A percentile compares a stretch with the other conserved stretches of the same genome.
These are phyloP conservation scores for Phytophthora europaea DNA, from an alignment of 352 stramenopile species.

Conservation along the genomic window DNA sequence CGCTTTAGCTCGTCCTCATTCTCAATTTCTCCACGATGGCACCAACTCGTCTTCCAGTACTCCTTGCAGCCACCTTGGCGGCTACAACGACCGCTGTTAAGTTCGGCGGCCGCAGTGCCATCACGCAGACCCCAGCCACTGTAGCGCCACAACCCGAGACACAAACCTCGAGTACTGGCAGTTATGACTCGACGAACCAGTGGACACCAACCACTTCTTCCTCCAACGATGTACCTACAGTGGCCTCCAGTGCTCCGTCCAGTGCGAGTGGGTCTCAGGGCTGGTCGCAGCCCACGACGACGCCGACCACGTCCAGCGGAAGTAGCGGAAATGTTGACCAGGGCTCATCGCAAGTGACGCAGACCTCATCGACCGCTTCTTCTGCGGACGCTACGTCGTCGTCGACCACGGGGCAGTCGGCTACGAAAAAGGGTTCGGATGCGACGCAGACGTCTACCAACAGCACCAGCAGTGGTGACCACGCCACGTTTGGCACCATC, in stretches of 20 bases:
- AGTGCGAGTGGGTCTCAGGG: not conserved
- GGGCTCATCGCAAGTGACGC: not conserved
- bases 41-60: not conserved
- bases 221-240: not conserved
- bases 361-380: not conserved
- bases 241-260: not conserved
- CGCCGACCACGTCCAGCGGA: not conserved
- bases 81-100: not conserved
- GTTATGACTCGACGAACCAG: not conserved
- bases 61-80: not conserved
- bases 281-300: not conserved
- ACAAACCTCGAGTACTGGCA: not conserved
- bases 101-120: no score
- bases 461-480: constrained; percentile 21
- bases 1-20: not conserved
- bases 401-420: not conserved
- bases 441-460: no score
- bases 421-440: no score
- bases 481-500: constrained; percentile 27
- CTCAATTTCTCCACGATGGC: not conserved
- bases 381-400: not conserved
- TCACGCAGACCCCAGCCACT: not conserved
- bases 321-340: not conserved
- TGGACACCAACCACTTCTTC: not conserved
- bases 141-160: not conserved